phyloP scores from a whole-genome alignment of 2,329 filamentous ascomycete genomes.

The Paradendryphiella salina region DNA sequence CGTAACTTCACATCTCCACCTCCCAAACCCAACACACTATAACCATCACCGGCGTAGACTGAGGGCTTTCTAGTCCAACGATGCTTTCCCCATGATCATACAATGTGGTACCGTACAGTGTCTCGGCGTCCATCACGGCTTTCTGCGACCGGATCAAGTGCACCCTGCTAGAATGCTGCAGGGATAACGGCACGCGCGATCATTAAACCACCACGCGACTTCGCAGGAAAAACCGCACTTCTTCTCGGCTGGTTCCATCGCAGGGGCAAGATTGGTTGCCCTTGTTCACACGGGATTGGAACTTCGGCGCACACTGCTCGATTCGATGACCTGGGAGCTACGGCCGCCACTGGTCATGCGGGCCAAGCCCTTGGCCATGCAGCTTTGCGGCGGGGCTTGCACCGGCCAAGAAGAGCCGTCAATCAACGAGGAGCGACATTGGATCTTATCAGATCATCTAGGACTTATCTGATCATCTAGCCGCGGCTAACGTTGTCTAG shows the following conservation, averaged over 20 bases:
- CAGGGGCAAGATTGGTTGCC: slow-evolving; percentile 2
- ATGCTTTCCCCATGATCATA: too few relatives aligned
- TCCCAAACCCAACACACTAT: not conserved
- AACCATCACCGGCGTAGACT: not conserved
- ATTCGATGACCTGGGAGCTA: slow-evolving; percentile 12
- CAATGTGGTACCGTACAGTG: not conserved
- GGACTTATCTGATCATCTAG: slow-evolving; percentile 39
- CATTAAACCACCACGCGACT: slow-evolving; percentile 5
- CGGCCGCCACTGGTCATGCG: slow-evolving; percentile 13
- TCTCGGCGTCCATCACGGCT: not conserved
- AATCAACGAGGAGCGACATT: slow-evolving; percentile 16
- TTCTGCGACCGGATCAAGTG: not conserved
- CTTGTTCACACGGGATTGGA: slow-evolving; percentile 4
- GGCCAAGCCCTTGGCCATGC: slow-evolving; percentile 24
- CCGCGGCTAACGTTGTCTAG: slow-evolving; percentile 20
- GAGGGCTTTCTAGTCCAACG: not conserved
- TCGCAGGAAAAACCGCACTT: not conserved
- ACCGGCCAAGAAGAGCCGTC: slow-evolving; percentile 9
- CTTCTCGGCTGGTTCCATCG: slow-evolving; percentile 3
- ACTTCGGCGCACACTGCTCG: slow-evolving; percentile 15
- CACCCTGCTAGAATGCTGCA: not conserved
- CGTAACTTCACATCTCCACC: not conserved
- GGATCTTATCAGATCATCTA: slow-evolving; percentile 37
- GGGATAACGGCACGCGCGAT: not conserved
- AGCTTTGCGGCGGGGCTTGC: slow-evolving; percentile 7